These are phyloP conservation scores for Murraya paniculata DNA, from an alignment of 345 rosid species.

Conservation along the genomic window DNA sequence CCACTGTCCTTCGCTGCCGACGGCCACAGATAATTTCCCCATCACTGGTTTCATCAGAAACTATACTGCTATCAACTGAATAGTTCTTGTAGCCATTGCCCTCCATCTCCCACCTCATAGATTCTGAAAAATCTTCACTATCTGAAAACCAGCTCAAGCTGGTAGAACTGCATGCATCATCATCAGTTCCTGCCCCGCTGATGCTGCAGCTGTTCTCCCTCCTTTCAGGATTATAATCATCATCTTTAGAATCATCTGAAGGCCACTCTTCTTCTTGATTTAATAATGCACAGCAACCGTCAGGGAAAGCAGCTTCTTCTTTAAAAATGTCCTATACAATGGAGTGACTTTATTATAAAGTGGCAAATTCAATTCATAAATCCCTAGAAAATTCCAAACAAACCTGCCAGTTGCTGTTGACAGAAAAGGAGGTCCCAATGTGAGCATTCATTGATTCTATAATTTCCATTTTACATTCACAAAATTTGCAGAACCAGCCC, in stretches of 20 bases:
- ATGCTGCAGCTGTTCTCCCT: conserved; percentile 41
- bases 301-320: conserved; percentile 71
- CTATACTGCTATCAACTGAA: conserved; percentile 38
- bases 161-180: conserved; percentile 50
- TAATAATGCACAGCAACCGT: conserved; percentile 44
- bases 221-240: conserved; percentile 82
- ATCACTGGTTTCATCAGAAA: conserved; percentile 56
- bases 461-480: conserved; percentile 90
- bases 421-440: conserved; percentile 70
- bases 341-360: conserved; percentile 15
- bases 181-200: conserved; percentile 47
- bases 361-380: conserved; percentile 5
- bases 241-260: conserved; percentile 94
- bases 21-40: conserved; percentile 65
- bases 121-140: conserved; percentile 50
- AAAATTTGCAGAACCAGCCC: conserved; percentile 94
- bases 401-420: conserved; percentile 83
- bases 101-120: conserved; percentile 36
- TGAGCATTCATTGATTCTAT: conserved; percentile 92
- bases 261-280: conserved; percentile 88
- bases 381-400: conserved; percentile 11
- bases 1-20: conserved; percentile 77
- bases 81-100: conserved; percentile 26
- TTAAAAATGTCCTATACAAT: conserved; percentile 72
- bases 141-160: conserved; percentile 85